A percentile compares a stretch with the other conserved stretches of the same genome.
phyloP scores from a whole-genome alignment of 2,329 filamentous ascomycete species.

The Colletotrichum sp. region DNA sequence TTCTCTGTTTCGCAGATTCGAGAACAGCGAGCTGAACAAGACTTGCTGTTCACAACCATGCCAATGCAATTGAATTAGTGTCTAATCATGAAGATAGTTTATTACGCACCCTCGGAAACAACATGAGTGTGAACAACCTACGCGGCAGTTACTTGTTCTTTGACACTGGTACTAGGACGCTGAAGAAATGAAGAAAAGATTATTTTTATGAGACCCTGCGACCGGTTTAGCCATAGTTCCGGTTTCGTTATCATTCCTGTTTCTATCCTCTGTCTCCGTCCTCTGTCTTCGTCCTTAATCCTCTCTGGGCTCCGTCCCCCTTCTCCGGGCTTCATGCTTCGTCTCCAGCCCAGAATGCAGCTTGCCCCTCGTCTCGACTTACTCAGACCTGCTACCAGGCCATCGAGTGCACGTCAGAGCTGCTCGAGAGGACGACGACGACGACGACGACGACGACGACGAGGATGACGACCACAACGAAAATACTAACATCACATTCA shows the following conservation, averaged over 20 bases:
- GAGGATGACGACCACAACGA: not conserved
- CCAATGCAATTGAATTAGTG: rapidly evolving
- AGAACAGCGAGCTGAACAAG: not conserved
- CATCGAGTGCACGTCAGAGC: not conserved
- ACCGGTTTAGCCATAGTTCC: rapidly evolving
- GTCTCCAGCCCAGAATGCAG: not conserved
- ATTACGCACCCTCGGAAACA: rapidly evolving
- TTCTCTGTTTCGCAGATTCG: not conserved
- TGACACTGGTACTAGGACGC: rapidly evolving
- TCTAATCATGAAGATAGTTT: not conserved
- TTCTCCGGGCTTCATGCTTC: not conserved
- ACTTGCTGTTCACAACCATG: not conserved
- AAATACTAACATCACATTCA: not conserved
- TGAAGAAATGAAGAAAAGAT: not conserved
- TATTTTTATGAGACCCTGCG: rapidly evolving
- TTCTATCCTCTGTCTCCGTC: not conserved
- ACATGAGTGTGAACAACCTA: rapidly evolving
- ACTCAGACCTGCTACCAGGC: not conserved
- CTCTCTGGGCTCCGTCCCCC: not conserved
- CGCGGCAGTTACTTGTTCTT: rapidly evolving
- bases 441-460: not conserved
- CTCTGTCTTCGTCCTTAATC: too few relatives aligned
- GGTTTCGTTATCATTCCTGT: rapidly evolving
- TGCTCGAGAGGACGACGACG: not conserved
- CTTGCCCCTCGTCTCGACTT: not conserved